phyloP scores from a whole-genome alignment of 352 stramenopile genomes.

The Phytopythium aichiense region DNA sequence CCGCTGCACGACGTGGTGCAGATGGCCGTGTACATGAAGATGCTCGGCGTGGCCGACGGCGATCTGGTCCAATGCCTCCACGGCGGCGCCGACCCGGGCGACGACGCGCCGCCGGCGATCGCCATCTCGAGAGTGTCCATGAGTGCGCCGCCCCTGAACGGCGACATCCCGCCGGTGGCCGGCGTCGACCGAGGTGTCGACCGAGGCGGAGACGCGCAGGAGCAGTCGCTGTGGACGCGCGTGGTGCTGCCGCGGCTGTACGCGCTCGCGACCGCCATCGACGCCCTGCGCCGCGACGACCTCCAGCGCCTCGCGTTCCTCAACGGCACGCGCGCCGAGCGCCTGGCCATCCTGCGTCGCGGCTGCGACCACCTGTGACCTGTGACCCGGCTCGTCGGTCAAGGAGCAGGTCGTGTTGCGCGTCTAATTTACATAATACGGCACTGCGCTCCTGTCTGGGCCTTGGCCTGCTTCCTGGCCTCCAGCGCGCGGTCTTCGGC shows the following conservation, averaged over 20 bases:
- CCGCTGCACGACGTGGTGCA: constrained; percentile 76
- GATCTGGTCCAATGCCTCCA: constrained; percentile 75
- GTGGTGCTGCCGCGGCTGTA: constrained; percentile 71
- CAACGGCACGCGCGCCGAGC: constrained; percentile 42
- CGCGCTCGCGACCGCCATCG: constrained; percentile 32
- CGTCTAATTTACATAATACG: constrained; percentile 29
- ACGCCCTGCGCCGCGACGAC: constrained; percentile 48
- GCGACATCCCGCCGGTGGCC: neutral
- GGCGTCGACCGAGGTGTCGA: no score
- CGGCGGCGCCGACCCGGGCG: constrained; percentile 11
- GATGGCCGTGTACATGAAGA: constrained; percentile 82
- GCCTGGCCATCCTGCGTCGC: constrained; percentile 35
- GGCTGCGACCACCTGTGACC: constrained; percentile 61
- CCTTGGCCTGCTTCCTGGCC: constrained; percentile 23
- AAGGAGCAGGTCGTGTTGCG: constrained; percentile 5
- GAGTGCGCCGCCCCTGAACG: constrained; percentile 31
- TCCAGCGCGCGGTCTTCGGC: constrained; percentile 63
- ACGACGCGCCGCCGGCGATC: constrained; percentile 23
- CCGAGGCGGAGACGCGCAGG: neutral
- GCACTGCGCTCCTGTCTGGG: constrained; percentile 14
- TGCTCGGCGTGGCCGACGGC: constrained; percentile 50
- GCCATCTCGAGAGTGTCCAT: constrained; percentile 51
- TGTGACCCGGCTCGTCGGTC: constrained; percentile 19
- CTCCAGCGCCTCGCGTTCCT: constrained; percentile 55
- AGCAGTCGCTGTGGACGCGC: constrained; percentile 57